These are phyloP conservation scores for Penicillium waksmanii DNA, from an alignment of 495 filamentous ascomycete species.

Conservation along the genomic window DNA sequence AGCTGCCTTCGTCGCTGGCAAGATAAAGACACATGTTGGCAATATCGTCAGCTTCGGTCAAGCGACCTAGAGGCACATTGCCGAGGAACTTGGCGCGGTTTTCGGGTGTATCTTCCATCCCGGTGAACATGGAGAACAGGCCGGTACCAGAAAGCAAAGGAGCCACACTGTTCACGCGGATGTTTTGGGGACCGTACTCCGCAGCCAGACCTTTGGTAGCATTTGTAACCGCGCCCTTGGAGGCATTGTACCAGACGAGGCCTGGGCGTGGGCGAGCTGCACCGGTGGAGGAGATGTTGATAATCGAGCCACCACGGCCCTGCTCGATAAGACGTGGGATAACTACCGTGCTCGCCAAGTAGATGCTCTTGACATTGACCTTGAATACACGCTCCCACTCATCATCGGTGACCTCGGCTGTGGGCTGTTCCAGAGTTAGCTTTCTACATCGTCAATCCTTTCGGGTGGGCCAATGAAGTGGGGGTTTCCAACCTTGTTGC, in stretches of 20 bases:
- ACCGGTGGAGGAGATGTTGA: conserved; percentile 70
- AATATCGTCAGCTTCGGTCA: conserved; percentile 66
- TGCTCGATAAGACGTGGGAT: conserved; percentile 60
- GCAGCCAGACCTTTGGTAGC: conserved; percentile 69
- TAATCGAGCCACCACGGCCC: conserved; percentile 61
- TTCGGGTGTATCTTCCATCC: conserved; percentile 68
- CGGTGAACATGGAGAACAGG: conserved; percentile 67
- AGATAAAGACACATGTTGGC: conserved; percentile 69
- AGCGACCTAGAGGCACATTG: conserved; percentile 66
- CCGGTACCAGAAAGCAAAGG: conserved; percentile 66
- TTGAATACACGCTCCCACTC: conserved; percentile 70
- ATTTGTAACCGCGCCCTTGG: conserved; percentile 68
- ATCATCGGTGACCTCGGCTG: conserved; percentile 63
- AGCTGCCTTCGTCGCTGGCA: conserved; percentile 67
- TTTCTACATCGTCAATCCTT: neutral
- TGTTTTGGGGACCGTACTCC: conserved; percentile 67
- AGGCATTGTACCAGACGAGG: conserved; percentile 72
- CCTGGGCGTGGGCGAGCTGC: conserved; percentile 65
- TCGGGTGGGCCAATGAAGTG: neutral
- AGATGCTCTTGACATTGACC: conserved; percentile 68
- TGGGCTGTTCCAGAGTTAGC: conserved; percentile 42
- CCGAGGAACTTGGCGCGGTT: conserved; percentile 69
- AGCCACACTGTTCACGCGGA: conserved; percentile 66
- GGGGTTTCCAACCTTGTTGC: conserved; percentile 56
- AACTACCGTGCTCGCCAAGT: conserved; percentile 53